phyloP scores from a whole-genome alignment of 257 asterid genomes.

The Solanum habrochaites region DNA sequence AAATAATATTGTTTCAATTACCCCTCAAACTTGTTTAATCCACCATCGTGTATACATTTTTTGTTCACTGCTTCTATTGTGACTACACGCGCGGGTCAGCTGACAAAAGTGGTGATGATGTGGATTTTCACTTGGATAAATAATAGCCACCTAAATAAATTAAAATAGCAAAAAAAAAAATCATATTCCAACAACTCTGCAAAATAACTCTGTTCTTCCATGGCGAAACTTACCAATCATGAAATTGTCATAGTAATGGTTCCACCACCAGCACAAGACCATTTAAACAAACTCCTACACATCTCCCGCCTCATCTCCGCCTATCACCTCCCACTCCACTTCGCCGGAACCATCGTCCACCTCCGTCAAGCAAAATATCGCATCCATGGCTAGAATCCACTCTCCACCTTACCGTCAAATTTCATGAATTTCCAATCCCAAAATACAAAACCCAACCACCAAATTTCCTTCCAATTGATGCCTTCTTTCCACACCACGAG shows the following conservation, averaged over 20 bases:
- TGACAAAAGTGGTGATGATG: too few species aligned
- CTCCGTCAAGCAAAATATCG: neutral
- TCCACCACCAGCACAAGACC: conserved; percentile 9
- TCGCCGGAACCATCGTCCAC: neutral
- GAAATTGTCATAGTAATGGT: conserved; percentile 2
- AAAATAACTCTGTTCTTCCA: neutral
- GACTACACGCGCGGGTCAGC: too few species aligned
- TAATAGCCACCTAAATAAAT: too few species aligned
- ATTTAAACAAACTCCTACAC: conserved; percentile 13
- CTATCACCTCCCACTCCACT: neutral
- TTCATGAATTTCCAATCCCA: conserved; percentile 5
- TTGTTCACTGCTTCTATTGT: too few species aligned
- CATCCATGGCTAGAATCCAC: neutral
- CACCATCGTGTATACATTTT: too few species aligned
- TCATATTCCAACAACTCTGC: too few species aligned
- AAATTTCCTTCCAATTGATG: conserved; percentile 12
- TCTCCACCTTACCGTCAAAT: neutral
- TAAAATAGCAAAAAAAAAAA: too few species aligned
- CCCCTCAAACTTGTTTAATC: too few species aligned
- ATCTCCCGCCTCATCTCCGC: conserved; percentile 3
- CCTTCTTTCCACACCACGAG: conserved; percentile 8
- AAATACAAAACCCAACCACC: neutral
- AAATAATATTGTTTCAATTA: too few species aligned
- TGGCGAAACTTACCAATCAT: neutral
- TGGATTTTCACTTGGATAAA: too few species aligned